Evolutionary conservation across 352 stramenopile species (phyloP), one percentile per base, ranked within the genome.

Genomic region (Phytophthora macrochlamydospora): DNA sequence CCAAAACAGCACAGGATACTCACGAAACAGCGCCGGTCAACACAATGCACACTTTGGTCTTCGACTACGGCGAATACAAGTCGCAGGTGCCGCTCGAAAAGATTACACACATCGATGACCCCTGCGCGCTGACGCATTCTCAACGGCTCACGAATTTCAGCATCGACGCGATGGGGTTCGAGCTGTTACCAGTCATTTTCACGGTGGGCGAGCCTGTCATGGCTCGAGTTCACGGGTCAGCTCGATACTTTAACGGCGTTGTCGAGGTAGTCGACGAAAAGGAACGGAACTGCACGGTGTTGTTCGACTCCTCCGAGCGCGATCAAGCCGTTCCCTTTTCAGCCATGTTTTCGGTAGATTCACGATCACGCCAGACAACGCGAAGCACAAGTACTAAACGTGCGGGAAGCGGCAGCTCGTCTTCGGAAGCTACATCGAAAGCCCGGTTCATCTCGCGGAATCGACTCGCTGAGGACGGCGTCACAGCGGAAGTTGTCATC

Each of bases 111-210:
- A 61, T 93, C 51, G 73, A 90, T 46, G 82, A 89, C 52, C 51
- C 59, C 7, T 71, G 81, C 28, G 85, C 83, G 40, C 69, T 93
- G 2, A 74, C 76, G 29, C 79, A 81, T 31, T 80, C 70, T 4
- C 82, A 93, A 54, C 82, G 79, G 18, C 74, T 93, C 42, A 93
- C 82, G 2, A 93, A 93, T 50, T 90, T 87, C 63, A 89, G 76
- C 51, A 89, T 93, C 52, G 83, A 93, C 61, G 81, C 83, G 4
- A 89, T 91, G 57, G 85, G 85, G 6, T 91, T 91, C 59, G 85
- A 93, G 70, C 72, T 93, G 29, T 75, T 69, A 24, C 69, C 75
- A 7, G 71, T 85, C 18, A 67, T 12, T 37, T 93, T 91, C 43
- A 60, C 56, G 0, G 67, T 90, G 7, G 83, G 85, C 2, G 85